Evolutionary conservation across 176 grass and related monocot species (phyloP).

Genomic region (Stipa capillata): DNA sequence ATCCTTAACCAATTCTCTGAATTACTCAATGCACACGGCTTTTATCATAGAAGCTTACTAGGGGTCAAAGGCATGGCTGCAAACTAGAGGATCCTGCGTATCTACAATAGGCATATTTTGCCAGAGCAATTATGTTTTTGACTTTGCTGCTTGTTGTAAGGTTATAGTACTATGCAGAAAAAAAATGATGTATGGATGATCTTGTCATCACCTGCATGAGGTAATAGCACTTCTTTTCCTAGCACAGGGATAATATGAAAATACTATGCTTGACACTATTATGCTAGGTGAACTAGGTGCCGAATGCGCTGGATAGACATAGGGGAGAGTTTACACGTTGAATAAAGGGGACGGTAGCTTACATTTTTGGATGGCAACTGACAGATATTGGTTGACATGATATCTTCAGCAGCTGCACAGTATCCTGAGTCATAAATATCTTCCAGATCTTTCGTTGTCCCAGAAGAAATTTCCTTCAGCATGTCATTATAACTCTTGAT

Average conservation of each 20-base stretch:
- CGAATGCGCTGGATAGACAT: neutral
- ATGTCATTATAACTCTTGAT: conserved; percentile 68
- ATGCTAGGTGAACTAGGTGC: neutral
- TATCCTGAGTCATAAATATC: conserved; percentile 66
- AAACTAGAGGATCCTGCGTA: neutral
- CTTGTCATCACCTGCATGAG: neutral
- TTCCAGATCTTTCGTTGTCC: conserved; percentile 50
- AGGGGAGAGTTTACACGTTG: neutral
- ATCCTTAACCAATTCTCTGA: neutral
- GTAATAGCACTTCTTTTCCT: neutral
- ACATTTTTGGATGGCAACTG: conserved; percentile 43
- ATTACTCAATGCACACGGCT: neutral
- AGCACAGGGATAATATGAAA: neutral
- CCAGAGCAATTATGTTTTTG: neutral
- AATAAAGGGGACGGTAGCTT: conserved; percentile 7
- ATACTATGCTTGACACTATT: neutral
- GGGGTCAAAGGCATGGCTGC: neutral
- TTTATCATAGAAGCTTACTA: neutral
- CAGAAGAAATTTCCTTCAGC: conserved; percentile 57
- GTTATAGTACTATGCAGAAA: neutral
- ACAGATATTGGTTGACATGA: conserved; percentile 46
- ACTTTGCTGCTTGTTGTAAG: neutral
- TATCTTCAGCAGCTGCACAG: conserved; percentile 50
- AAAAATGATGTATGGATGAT: neutral
- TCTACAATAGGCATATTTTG: neutral